A percentile compares a stretch with the other conserved stretches of the same genome.
Conservation (phyloP, 352 stramenopile species). For the Phytophthora fragariae region DNA sequence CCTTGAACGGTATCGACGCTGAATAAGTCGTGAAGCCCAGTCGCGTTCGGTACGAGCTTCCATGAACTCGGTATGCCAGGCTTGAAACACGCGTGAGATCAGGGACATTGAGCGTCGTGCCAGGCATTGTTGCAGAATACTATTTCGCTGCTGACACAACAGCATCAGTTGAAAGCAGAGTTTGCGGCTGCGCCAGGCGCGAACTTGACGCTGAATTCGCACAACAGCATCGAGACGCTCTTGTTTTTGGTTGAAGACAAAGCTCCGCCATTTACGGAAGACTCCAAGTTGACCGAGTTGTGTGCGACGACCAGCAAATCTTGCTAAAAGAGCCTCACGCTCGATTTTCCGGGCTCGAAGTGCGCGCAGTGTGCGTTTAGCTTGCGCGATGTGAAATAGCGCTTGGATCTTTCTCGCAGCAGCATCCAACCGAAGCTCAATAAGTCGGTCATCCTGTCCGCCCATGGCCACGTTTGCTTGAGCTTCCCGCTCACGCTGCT, state of each 20-base stretch:
- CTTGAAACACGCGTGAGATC: constrained; percentile 24
- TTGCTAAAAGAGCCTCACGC: constrained; percentile 44
- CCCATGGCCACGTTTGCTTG: constrained; percentile 50
- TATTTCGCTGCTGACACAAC: constrained; percentile 42
- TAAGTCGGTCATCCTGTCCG: constrained; percentile 50
- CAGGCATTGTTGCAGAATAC: constrained; percentile 50
- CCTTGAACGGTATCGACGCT: constrained; percentile 46
- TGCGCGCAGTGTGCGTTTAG: constrained; percentile 43
- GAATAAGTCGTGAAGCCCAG: constrained; percentile 44
- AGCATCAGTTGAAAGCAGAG: constrained; percentile 49
- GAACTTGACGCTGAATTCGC: constrained; percentile 52
- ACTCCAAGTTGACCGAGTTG: constrained; percentile 35
- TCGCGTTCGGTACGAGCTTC: constrained; percentile 22
- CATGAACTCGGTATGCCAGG: constrained; percentile 37
- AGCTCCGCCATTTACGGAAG: constrained; percentile 49
- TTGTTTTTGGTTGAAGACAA: constrained; percentile 43
- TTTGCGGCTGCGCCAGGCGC: constrained; percentile 44
- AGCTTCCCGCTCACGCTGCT: constrained; percentile 45
- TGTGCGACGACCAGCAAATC: constrained; percentile 45
- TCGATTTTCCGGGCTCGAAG: constrained; percentile 48
- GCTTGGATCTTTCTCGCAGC: constrained; percentile 62
- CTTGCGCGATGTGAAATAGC: constrained; percentile 49
- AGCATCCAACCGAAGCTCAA: constrained; percentile 47
- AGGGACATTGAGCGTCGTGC: constrained; percentile 36
- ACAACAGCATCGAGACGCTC: constrained; percentile 42